phyloP scores from a whole-genome alignment of 73 alveolate genomes.

The Paraurostyla sp. region DNA sequence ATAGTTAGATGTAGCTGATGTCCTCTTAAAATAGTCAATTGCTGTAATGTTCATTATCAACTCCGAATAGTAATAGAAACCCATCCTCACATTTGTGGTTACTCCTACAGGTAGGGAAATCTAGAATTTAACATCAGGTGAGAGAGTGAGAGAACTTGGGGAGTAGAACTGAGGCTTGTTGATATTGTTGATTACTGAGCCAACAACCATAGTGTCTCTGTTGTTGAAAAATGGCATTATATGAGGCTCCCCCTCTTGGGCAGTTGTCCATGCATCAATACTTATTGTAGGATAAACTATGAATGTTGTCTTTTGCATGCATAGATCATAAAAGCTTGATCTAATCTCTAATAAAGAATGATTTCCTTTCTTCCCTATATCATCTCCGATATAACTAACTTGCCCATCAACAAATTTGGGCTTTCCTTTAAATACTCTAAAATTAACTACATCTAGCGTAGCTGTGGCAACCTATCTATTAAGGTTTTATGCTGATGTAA shows the following conservation, averaged over 20 bases:
- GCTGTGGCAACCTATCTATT: conserved; percentile 16
- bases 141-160: background rate
- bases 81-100: conserved; percentile 45
- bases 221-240: conserved; percentile 24
- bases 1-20: background rate
- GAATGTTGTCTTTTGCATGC: conserved; percentile 52
- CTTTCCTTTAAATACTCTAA: conserved; percentile 26
- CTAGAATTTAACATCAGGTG: conserved; percentile 54
- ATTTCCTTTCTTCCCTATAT: background rate
- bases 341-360: background rate
- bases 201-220: conserved; percentile 44
- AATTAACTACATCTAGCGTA: conserved; percentile 9
- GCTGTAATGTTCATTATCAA: conserved; percentile 45
- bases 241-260: conserved; percentile 39
- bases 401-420: conserved; percentile 52
- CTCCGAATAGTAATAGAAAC: conserved; percentile 30
- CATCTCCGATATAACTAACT: conserved; percentile 25
- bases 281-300: conserved; percentile 42
- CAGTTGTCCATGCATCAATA: conserved; percentile 4
- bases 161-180: conserved; percentile 11
- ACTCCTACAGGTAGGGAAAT: conserved; percentile 26
- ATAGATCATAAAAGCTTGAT: conserved; percentile 40
- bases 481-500: conserved; percentile 34
- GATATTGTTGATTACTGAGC: background rate
- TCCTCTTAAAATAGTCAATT: conserved; percentile 20